A percentile compares a stretch with the other conserved stretches of the same genome.
Conservation (phyloP, 768 basidiomycete species). For the Lactarius vividus region DNA sequence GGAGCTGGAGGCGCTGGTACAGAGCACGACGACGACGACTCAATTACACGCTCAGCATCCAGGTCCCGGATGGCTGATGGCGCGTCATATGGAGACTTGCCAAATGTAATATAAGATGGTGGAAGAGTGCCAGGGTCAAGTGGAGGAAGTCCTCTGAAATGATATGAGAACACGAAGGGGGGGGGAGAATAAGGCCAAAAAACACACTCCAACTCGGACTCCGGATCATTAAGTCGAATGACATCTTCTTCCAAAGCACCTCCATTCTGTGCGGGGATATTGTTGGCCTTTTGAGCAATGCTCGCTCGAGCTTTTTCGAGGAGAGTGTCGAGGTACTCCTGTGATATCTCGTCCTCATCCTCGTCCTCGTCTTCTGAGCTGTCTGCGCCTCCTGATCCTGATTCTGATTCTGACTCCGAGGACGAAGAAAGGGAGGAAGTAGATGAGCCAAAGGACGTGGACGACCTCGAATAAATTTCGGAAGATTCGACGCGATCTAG, state of each 20-base stretch:
- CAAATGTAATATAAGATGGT: constrained; percentile 59
- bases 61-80: constrained; percentile 57
- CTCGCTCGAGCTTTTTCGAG: constrained; percentile 60
- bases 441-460: constrained; percentile 15
- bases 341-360: constrained; percentile 49
- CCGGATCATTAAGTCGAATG: constrained; percentile 44
- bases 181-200: constrained; percentile 11
- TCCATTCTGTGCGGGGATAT: neutral
- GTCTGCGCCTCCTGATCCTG: constrained; percentile 30
- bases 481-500: neutral
- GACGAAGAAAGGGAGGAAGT: constrained; percentile 19
- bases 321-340: constrained; percentile 60
- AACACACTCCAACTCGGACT: constrained; percentile 38
- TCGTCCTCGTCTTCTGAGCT: constrained; percentile 37
- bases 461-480: constrained; percentile 26
- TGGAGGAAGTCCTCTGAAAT: constrained; percentile 53
- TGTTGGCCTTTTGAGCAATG: constrained; percentile 31
- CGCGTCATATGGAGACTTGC: constrained; percentile 41
- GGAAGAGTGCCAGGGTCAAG: constrained; percentile 69
- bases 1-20: constrained; percentile 61
- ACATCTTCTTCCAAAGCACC: constrained; percentile 48
- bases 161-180: constrained; percentile 1
- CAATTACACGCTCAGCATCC: constrained; percentile 53
- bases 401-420: constrained; percentile 37
- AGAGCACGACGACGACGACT: constrained; percentile 46